Base-by-base conservation (phyloP, 2,329 filamentous ascomycete species). In the Ophiocordyceps unilateralis region DNA sequence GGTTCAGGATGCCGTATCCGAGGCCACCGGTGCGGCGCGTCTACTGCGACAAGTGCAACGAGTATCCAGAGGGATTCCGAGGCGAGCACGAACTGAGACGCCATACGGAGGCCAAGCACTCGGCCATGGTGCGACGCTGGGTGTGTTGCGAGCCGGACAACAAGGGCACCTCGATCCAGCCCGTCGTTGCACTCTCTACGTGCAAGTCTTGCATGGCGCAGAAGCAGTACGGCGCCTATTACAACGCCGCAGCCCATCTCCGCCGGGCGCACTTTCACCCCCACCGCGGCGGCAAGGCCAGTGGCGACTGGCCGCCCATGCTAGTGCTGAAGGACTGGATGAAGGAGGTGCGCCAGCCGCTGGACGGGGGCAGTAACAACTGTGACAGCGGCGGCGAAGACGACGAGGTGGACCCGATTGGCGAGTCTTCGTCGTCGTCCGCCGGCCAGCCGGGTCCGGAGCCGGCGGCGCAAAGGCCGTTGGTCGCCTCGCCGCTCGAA, bases 81-180 rank as follows among this genome's bases (percentile, higher is more conserved):
- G 88, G 88, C 45, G 86, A 93, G 44, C 88, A 94, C 58, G 88
- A 95, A 58, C 68, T 87, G 41, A 70, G 80, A 44, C 71, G 83
- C 45, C 83, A 88, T 57, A 67, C 64, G 17, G 70, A 75, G 46
- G 70, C 72, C 5, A 74, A 74, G 46, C 72, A 76, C 49, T 69
- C 72, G 4, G 63, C 69, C 10, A 53, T 71, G 30, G 69, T 73
- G 23, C 72, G 70, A 53, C 61, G 69, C 51, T 76, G 70, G 69
- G 65, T 75, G 17, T 75, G 71, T 55, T 67, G 64, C 24, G 70
- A 74, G 47, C 70, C 70, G 22, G 61, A 65, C 48, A 58, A 40
- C 46, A 59, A 34, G 50, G 54, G 49, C 50, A 63, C 45, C 2
- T 48, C 54, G 3, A 65, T 66, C 0, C 67, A 67, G 44, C 72